phyloP scores from a whole-genome alignment of 179 eudicot species.

The Heliamphora pulchella region DNA sequence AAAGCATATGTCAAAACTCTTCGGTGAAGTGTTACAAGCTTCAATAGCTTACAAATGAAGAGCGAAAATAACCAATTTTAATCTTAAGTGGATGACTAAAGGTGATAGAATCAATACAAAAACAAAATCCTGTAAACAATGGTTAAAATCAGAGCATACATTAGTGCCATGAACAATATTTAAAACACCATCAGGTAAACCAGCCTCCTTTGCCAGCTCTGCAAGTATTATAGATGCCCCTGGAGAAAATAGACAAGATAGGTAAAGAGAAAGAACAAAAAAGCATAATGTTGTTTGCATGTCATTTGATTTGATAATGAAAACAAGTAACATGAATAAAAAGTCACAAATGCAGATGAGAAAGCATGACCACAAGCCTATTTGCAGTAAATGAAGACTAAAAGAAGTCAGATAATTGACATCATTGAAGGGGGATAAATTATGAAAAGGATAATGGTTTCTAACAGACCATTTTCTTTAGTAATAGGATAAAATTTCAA shows the following conservation, averaged over 20 bases:
- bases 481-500: neutral
- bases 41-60: neutral
- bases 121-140: neutral
- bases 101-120: neutral
- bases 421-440: neutral
- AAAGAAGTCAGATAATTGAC: conserved; percentile 2
- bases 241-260: conserved; percentile 18
- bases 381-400: neutral
- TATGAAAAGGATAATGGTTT: neutral
- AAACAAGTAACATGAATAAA: neutral
- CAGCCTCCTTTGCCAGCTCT: conserved; percentile 96
- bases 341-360: conserved; percentile 1
- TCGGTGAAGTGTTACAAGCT: neutral
- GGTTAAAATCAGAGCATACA: conserved; percentile 38
- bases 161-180: conserved; percentile 93
- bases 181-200: conserved; percentile 87
- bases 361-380: neutral
- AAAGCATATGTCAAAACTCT: neutral
- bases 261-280: neutral
- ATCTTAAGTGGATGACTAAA: neutral
- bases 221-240: conserved; percentile 94
- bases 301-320: neutral
- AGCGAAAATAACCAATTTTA: neutral
- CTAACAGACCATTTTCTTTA: neutral
- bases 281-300: neutral